Percentiles rank a stretch among this genome's conserved stretches.
Conservation (phyloP, 306 rosid species). For the Glycine soja region DNA sequence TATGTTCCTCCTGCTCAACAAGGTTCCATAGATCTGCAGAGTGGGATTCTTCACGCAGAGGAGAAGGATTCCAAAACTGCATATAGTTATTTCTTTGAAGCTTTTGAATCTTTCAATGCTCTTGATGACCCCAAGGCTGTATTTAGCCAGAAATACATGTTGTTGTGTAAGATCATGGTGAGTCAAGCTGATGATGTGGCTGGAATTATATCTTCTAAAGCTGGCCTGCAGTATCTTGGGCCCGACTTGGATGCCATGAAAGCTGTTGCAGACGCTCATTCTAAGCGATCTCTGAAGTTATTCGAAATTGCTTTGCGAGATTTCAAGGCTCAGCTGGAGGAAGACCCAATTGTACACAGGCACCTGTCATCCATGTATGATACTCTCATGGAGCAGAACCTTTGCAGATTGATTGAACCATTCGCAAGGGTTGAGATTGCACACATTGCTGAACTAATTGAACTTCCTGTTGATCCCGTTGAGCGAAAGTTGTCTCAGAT, state of each 20-base stretch:
- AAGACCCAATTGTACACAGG: constrained; percentile 92
- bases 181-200: constrained; percentile 84
- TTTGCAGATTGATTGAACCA: too few relatives aligned
- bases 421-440: too few relatives aligned
- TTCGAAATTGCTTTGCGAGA: constrained; percentile 75
- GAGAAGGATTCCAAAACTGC: constrained; percentile 93
- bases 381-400: constrained; percentile 84
- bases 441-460: constrained; percentile 83
- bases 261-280: constrained; percentile 92
- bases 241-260: constrained; percentile 96
- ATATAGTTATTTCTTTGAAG: constrained; percentile 87
- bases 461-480: constrained; percentile 68
- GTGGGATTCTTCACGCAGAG: constrained; percentile 94
- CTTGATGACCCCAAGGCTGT: constrained; percentile 88
- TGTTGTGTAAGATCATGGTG: constrained; percentile 90
- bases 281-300: constrained; percentile 82
- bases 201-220: constrained; percentile 86
- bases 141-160: constrained; percentile 88
- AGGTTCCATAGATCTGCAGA: constrained; percentile 90
- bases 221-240: constrained; percentile 82
- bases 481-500: constrained; percentile 66
- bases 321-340: constrained; percentile 85
- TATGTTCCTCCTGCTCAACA: constrained; percentile 96
- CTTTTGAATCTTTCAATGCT: constrained; percentile 89
- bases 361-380: constrained; percentile 85